Base-by-base conservation (phyloP, 768 basidiomycete genomes). In the Xerocomus potaroensis region DNA sequence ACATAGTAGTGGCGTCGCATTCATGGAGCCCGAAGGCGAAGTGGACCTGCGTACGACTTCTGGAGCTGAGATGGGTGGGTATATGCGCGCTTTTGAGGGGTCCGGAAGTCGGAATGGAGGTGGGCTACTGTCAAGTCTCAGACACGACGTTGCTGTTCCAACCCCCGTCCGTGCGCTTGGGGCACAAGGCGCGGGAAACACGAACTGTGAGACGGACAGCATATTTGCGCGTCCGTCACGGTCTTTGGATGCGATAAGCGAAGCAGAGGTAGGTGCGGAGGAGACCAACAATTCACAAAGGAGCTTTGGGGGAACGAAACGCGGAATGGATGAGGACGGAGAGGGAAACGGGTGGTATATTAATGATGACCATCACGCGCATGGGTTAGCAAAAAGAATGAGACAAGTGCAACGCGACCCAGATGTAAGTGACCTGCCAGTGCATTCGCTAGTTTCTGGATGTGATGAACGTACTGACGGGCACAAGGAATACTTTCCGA, bases 41-140 rank as follows among this genome's bases (percentile, higher is more conserved):
- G 23, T 23, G n/a, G 49, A 41, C 11, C 19, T 35, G 18, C 39
- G 31, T 18, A 6, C 21, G 3, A 32, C 35, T 26, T n/a, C 31
- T 33, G 51, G 48, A 5, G 18, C 39, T 5, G 45, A 49, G 21
- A 21, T 47, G 22, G 38, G 48, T 48, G 62, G 53, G 8, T 63
- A 63, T 64, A 63, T 64, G 62, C 62, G 53, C 43, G 23, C 15
- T 16, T 41, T 50, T 19, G 55, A 49, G 23, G 43, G 36, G 26
- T 24, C 50, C 23, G 53, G 39, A 14, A 23, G 41, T 8, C 43
- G 39, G 7, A 41, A 26, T 24, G 33, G 42, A 27, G 27, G 30
- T 18, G 41, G 34, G 14, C 23, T 32, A 15, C 49, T 37, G 19
- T 31, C 38, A 9, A 31, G 22, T 24, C 27, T 47, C 41, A 53